Percentiles rank a stretch among this genome's conserved stretches.
phyloP scores from a whole-genome alignment of 768 basidiomycete species.

The Russula dissimulans region DNA sequence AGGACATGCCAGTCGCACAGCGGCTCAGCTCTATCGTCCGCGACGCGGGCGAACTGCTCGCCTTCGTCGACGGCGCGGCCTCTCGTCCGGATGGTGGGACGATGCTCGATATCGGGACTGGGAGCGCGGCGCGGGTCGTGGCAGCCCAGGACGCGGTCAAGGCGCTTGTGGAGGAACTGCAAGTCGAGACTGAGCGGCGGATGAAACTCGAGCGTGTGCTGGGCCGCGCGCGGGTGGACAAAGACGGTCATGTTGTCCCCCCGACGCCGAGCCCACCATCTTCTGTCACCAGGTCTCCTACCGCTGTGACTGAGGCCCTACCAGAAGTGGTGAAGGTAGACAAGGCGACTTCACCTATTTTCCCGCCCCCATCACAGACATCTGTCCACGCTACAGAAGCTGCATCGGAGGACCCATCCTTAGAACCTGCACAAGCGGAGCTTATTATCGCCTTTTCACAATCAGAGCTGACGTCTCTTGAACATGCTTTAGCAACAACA shows the following conservation, averaged over 20 bases:
- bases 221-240: constrained; percentile 7
- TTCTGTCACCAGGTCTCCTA: background rate
- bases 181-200: constrained; percentile 44
- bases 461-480: background rate
- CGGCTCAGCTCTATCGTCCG: constrained; percentile 7
- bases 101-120: constrained; percentile 26
- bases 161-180: constrained; percentile 47
- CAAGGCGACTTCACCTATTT: constrained; percentile 15
- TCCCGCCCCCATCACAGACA: background rate
- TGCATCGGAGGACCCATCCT: background rate
- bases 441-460: background rate
- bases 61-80: constrained; percentile 24
- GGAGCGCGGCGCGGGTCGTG: constrained; percentile 44
- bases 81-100: constrained; percentile 24
- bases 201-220: constrained; percentile 35
- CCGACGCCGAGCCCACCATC: background rate
- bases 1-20: background rate
- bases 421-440: background rate
- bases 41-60: constrained; percentile 17
- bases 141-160: constrained; percentile 42
- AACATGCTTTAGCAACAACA: background rate
- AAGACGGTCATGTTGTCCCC: constrained; percentile 3
- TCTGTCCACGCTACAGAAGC: background rate
- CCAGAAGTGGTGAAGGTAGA: constrained; percentile 13
- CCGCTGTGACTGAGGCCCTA: background rate